Evolutionary conservation across 2,329 filamentous ascomycete species (phyloP).

Genomic region (Fusarium sp.): DNA sequence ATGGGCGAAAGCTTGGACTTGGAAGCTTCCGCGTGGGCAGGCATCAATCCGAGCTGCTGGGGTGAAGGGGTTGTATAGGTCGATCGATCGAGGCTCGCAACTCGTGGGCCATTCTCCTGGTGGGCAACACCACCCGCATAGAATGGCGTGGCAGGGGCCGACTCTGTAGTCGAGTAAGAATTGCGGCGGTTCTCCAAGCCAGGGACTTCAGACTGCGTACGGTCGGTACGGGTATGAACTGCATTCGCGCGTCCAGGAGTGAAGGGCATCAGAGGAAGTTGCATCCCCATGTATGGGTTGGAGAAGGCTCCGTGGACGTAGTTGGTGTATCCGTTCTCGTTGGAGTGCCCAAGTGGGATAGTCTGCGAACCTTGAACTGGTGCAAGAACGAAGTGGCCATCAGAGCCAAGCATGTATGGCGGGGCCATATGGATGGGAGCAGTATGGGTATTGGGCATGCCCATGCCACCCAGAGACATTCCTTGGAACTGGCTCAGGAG

Average conservation of each 20-base stretch:
- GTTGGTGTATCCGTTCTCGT: slow-evolving; percentile 49
- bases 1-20: slow-evolving; percentile 56
- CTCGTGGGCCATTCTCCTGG: slow-evolving; percentile 69
- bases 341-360: slow-evolving; percentile 50
- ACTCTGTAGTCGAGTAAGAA: slow-evolving; percentile 76
- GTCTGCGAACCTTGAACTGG: slow-evolving; percentile 50
- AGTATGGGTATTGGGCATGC: slow-evolving; percentile 46
- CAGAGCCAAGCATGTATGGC: slow-evolving; percentile 53
- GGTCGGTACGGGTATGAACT: slow-evolving; percentile 60
- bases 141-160: slow-evolving; percentile 73
- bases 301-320: slow-evolving; percentile 51
- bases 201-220: slow-evolving; percentile 66
- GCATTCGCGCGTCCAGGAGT: slow-evolving; percentile 63
- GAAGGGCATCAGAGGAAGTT: slow-evolving; percentile 59
- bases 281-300: slow-evolving; percentile 52
- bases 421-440: slow-evolving; percentile 50
- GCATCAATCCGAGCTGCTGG: slow-evolving; percentile 63
- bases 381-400: slow-evolving; percentile 54
- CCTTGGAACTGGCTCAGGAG: slow-evolving; percentile 52
- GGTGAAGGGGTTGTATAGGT: slow-evolving; percentile 76
- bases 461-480: slow-evolving; percentile 52
- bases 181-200: slow-evolving; percentile 74
- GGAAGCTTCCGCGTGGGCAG: slow-evolving; percentile 54
- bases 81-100: slow-evolving; percentile 70
- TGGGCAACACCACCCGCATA: slow-evolving; percentile 68